Base-by-base conservation (phyloP, 2,329 filamentous ascomycete genomes). In the Cryphonectria parasitica region DNA sequence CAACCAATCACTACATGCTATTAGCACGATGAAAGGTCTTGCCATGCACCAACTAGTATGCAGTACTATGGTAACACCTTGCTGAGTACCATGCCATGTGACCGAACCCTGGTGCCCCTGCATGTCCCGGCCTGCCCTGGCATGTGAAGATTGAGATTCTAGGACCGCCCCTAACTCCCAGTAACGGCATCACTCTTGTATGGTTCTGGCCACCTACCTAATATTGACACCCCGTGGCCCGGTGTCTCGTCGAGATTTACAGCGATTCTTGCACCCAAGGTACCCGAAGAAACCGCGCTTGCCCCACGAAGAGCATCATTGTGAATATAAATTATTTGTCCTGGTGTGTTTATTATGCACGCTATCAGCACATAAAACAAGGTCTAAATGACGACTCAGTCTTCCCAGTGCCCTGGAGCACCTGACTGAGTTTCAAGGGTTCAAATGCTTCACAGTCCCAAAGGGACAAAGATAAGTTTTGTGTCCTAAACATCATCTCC, bases 291-390 rank as follows among this genome's bases (percentile, higher is more conserved):
- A 17, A 28, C 4, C 19, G 25, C 54, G 8, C 2, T n/a, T 15
- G 28, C 25, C 28, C 6, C 25, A 25, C 10, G 25, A 0, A n/a
- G 34, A 61, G 2, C 58, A 61, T 39, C 31, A 11, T 39, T 39
- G 34, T 61, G 8, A n/a, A 61, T 61, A 61, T 61, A 22, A 61
- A 61, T 61, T 61, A 61, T 61, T 61, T 61, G 31, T 61, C 58
- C 34, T n/a, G 22, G 19, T 39, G 31, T 36, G 31, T n/a, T 61
- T 61, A 22, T 15, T 34, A 36, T 31, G 34, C 34, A 36, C 34
- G 58, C 19, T 39, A 36, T 39, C 6, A 34, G 39, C 34, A 61
- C 13, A 61, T 39, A 22, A n/a, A 13, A 34, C 34, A 3, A 61
- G 31, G 34, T 61, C 58, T 36, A 61, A 8, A 61, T 19, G 31